A percentile compares a stretch with the other conserved stretches of the same genome.
phyloP scores from a whole-genome alignment of 352 stramenopile species.

The Globisporangium carolinianum region DNA sequence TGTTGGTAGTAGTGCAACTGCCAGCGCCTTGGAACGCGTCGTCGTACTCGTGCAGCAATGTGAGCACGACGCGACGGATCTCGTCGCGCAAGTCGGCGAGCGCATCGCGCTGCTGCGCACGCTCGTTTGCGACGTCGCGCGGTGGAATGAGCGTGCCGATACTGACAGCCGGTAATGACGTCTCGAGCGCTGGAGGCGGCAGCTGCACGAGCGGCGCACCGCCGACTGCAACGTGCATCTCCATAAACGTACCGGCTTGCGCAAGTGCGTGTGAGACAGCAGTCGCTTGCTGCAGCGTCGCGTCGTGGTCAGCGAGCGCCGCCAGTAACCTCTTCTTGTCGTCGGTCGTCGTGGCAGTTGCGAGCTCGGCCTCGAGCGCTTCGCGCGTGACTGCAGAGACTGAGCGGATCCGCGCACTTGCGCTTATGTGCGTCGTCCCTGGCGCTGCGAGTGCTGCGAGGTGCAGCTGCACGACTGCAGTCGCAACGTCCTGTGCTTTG shows the following conservation, averaged over 20 bases:
- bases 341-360: conserved; percentile 36
- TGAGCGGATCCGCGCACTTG: conserved; percentile 11
- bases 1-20: no score
- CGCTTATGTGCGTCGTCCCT: conserved; percentile 16
- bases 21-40: conserved; percentile 9
- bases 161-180: conserved; percentile 14
- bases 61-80: conserved; percentile 47
- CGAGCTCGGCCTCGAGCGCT: conserved; percentile 52
- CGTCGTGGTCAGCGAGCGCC: conserved; percentile 59
- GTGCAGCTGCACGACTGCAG: conserved; percentile 24
- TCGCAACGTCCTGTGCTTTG: conserved; percentile 26
- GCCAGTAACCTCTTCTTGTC: conserved; percentile 74
- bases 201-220: conserved; percentile 28
- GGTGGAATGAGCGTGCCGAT: conserved; percentile 48
- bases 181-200: conserved; percentile 19
- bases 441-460: conserved; percentile 28
- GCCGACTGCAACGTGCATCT: conserved; percentile 23
- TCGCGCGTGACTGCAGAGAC: conserved; percentile 31
- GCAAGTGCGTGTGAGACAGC: conserved; percentile 20
- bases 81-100: conserved; percentile 43
- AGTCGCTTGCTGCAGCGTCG: conserved; percentile 16
- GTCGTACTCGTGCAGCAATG: conserved; percentile 63
- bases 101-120: conserved; percentile 32
- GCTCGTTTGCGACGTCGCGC: conserved; percentile 40
- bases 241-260: conserved; percentile 21